These are phyloP conservation scores for Solanum chiquidenum DNA, from an alignment of 257 asterid genomes.

Conservation along the genomic window DNA sequence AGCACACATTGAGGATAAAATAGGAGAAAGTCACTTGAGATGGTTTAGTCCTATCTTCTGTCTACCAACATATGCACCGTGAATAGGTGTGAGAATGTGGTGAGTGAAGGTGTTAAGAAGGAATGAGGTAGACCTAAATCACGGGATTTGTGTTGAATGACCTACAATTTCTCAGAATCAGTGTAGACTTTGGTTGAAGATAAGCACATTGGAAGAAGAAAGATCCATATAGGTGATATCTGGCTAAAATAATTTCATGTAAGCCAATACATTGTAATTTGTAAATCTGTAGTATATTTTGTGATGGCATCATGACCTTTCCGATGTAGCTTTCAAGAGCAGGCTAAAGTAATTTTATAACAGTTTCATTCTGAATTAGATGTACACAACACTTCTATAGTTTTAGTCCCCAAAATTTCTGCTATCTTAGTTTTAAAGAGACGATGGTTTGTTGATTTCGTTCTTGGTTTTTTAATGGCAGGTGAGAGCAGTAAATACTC, in stretches of 20 bases:
- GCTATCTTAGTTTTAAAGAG: not conserved
- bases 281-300: not conserved
- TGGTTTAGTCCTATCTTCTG: not conserved
- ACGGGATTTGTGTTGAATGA: not conserved
- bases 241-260: not conserved
- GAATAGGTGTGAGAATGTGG: not conserved
- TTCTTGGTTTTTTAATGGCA: conserved; percentile 11
- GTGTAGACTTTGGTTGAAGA: not conserved
- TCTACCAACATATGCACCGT: not conserved
- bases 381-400: not conserved
- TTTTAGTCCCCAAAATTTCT: not conserved
- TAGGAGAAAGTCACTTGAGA: not conserved
- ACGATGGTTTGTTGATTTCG: not conserved
- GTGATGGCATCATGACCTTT: not conserved
- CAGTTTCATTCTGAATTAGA: not conserved
- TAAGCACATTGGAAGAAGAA: not conserved
- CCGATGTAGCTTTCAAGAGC: not conserved
- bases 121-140: not conserved
- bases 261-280: not conserved
- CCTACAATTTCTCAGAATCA: not conserved
- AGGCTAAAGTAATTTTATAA: not conserved
- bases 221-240: not conserved
- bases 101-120: not conserved
- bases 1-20: not conserved
- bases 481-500: conserved; percentile 43